phyloP scores from a whole-genome alignment of 2,329 filamentous ascomycete genomes.

The Diaporthe australafricana region DNA sequence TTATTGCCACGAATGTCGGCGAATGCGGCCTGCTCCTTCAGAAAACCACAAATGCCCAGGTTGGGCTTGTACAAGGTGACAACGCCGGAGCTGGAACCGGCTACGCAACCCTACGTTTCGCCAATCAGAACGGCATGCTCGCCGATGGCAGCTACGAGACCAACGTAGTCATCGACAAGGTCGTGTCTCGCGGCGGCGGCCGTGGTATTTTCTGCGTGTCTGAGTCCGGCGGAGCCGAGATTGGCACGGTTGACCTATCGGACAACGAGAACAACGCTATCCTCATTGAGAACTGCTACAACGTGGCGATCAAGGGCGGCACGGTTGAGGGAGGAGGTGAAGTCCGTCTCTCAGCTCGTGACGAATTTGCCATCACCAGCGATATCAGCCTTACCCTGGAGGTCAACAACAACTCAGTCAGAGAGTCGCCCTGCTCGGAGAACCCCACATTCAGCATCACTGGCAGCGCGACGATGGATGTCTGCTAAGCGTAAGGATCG shows the following conservation, averaged over 20 bases:
- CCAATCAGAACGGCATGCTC: conserved; percentile 57
- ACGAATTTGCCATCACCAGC: conserved; percentile 64
- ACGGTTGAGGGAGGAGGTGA: conserved; percentile 66
- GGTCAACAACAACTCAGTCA: conserved; percentile 62
- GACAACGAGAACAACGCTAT: conserved; percentile 67
- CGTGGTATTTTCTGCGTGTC: conserved; percentile 70
- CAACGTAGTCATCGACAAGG: conserved; percentile 64
- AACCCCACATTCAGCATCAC: conserved; percentile 64
- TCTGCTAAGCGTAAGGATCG: conserved; percentile 50
- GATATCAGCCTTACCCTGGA: conserved; percentile 62
- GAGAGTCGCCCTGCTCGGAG: conserved; percentile 64
- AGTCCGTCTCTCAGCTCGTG: conserved; percentile 63
- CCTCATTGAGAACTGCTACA: conserved; percentile 71
- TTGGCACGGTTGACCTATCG: conserved; percentile 60
- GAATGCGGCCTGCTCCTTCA: conserved; percentile 67
- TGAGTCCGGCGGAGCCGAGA: conserved; percentile 63
- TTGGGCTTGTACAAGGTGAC: conserved; percentile 66
- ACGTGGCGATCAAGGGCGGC: conserved; percentile 61
- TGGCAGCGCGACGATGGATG: conserved; percentile 54
- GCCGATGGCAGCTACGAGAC: conserved; percentile 57
- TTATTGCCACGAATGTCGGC: conserved; percentile 65
- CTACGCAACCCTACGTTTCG: conserved; percentile 68
- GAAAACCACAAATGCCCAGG: conserved; percentile 61
- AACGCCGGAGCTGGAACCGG: conserved; percentile 65
- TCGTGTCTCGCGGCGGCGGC: conserved; percentile 66